phyloP scores from a whole-genome alignment of 352 stramenopile genomes.

The Phytophthora cryptogea region DNA sequence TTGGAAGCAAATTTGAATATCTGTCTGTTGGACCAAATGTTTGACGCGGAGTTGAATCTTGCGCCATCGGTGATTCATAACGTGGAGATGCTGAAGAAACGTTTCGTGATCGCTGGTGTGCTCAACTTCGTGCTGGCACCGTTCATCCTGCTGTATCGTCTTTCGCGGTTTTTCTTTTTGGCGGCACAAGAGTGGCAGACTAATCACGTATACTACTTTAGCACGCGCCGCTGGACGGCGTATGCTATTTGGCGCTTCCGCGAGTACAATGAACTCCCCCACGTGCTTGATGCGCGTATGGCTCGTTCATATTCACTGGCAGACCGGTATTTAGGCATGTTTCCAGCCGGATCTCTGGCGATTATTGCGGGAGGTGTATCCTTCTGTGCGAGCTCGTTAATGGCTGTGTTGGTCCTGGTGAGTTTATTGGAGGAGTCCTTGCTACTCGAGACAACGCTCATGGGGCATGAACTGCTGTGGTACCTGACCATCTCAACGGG shows the following conservation, averaged over 20 bases:
- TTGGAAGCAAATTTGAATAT: constrained; percentile 96
- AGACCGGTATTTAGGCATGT: constrained; percentile 94
- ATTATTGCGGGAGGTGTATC: constrained; percentile 93
- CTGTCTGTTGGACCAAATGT: constrained; percentile 97
- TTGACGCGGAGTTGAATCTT: constrained; percentile 81
- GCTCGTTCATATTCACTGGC: constrained; percentile 91
- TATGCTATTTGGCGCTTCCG: constrained; percentile 93
- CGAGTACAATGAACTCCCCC: constrained; percentile 99
- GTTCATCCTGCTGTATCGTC: constrained; percentile 97
- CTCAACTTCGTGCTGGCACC: constrained; percentile 95
- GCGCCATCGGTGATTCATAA: constrained; percentile 93
- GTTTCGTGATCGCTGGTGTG: constrained; percentile 94
- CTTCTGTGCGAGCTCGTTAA: constrained; percentile 96
- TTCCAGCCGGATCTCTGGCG: constrained; percentile 88
- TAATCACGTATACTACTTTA: constrained; percentile 92
- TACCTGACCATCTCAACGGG: constrained; percentile 94
- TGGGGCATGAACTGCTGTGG: constrained; percentile 95
- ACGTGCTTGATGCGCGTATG: constrained; percentile 95
- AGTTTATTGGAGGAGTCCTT: constrained; percentile 96
- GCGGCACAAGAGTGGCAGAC: constrained; percentile 96
- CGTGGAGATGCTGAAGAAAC: constrained; percentile 89
- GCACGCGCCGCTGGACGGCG: constrained; percentile 93
- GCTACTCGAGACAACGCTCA: constrained; percentile 95
- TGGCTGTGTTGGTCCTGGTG: constrained; percentile 93
- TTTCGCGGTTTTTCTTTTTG: constrained; percentile 97